Conservation (phyloP, 2,329 filamentous ascomycete genomes). For the Lecanicillium sp. region DNA sequence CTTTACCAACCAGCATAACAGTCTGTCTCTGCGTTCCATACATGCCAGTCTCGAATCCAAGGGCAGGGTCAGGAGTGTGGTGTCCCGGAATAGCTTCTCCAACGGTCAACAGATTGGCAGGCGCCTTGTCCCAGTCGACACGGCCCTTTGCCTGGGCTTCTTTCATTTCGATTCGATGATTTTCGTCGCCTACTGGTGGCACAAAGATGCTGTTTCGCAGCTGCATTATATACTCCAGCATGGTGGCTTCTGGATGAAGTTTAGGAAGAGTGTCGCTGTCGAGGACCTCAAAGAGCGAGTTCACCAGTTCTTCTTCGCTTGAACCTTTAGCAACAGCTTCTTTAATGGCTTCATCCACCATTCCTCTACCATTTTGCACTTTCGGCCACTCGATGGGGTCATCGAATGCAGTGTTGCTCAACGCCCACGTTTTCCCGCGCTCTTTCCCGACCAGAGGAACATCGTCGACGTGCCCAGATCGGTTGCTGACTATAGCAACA, state of each 20-base stretch:
- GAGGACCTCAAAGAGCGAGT: constrained; percentile 44
- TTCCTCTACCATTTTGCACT: constrained; percentile 40
- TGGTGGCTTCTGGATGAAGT: constrained; percentile 30
- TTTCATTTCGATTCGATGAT: constrained; percentile 36
- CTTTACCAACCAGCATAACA: constrained; percentile 52
- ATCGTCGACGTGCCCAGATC: constrained; percentile 40
- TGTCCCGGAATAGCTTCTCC: too few species aligned
- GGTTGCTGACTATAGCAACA: constrained; percentile 55
- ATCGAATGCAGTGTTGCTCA: constrained; percentile 55
- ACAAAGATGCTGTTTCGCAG: constrained; percentile 56
- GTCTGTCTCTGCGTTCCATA: constrained; percentile 61
- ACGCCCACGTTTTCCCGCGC: constrained; percentile 44
- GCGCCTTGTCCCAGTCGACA: constrained; percentile 23
- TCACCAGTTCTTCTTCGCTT: constrained; percentile 39
- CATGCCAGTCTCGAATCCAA: constrained; percentile 46
- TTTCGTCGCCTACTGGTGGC: constrained; percentile 44
- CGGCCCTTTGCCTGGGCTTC: constrained; percentile 28
- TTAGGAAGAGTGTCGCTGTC: constrained; percentile 48
- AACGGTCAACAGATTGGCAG: constrained; percentile 6
- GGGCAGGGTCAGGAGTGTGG: background rate
- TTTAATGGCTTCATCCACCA: constrained; percentile 35
- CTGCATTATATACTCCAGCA: constrained; percentile 44
- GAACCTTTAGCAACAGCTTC: constrained; percentile 27
- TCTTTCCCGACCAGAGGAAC: constrained; percentile 50
- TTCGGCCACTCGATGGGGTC: constrained; percentile 52